A percentile compares a stretch with the other conserved stretches of the same genome.
These are phyloP conservation scores for Teunomyces cretensis DNA, from an alignment of 805 yeast species.

Conservation along the genomic window DNA sequence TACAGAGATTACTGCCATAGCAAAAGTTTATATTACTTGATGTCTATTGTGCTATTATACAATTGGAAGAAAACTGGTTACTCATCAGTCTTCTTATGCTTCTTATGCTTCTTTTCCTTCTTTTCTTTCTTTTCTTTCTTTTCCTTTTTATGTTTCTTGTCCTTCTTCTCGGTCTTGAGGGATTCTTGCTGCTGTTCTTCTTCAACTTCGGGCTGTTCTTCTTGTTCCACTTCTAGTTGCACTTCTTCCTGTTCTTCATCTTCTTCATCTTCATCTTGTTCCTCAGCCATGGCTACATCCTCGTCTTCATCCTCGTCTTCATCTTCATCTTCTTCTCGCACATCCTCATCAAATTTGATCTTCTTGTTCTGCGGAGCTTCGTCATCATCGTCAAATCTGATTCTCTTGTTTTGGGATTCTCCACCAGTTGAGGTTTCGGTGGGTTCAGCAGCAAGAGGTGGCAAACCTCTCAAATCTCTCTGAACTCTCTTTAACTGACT, in stretches of 20 bases:
- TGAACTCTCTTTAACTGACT: conserved; percentile 73
- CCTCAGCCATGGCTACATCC: conserved; percentile 8
- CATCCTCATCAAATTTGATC: conserved; percentile 16
- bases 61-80: conserved; percentile 1
- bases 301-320: conserved; percentile 11
- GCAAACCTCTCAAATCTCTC: conserved; percentile 77
- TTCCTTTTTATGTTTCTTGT: conserved; percentile 23
- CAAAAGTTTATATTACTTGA: not conserved
- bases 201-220: conserved; percentile 19
- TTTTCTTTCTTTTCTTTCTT: conserved; percentile 27
- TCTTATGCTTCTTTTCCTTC: conserved; percentile 23
- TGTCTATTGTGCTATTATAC: conserved; percentile 7
- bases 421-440: conserved; percentile 7
- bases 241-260: conserved; percentile 4
- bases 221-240: conserved; percentile 12
- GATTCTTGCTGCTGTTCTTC: conserved; percentile 18
- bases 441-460: conserved; percentile 48
- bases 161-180: conserved; percentile 8
- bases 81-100: conserved; percentile 11
- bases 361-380: conserved; percentile 15
- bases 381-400: conserved; percentile 22
- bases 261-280: conserved; percentile 8
- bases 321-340: conserved; percentile 8
- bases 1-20: too few species aligned
- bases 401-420: conserved; percentile 22